Base-by-base conservation (phyloP, 768 basidiomycete genomes). In the Lentinula detonsa region DNA sequence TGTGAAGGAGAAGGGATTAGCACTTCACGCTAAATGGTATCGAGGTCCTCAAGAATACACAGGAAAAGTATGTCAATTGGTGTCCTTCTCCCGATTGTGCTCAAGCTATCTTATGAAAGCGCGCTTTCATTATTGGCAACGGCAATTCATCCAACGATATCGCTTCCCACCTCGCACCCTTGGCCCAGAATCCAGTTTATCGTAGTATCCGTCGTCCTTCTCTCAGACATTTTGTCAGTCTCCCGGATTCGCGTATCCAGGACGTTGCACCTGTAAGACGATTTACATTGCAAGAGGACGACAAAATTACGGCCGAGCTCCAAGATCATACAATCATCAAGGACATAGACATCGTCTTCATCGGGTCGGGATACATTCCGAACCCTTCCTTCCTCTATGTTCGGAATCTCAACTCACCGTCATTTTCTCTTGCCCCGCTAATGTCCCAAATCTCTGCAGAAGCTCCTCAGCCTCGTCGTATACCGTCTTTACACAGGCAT, bases 121-220 rank as follows among this genome's bases (percentile, higher is more conserved):
- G 75, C 16, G 72, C 76, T 21, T 71, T 81, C 0, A 73, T 84
- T 9, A 67, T 83, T 3, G 82, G 78, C 10, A 83, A 82, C 23
- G 82, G 78, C 18, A 80, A 82, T 54, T 83, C 82, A 1, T 73
- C 75, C 39, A 84, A 84, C 63, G 82, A 84, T 53, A 78, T 83
- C 42, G 78, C 79, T 0, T 75, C 78, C 1, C 80, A 82, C 39
- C 71, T 83, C 0, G 74, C 73, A 0, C 60, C 73, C 0, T 68
- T 81, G 13, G 74, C 74, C 0, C 62, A 69, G 39, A 62, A 69
- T 1, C 81, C 82, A 4, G 73, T 83, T 0, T 79, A 78, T 63
- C 78, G 82, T 49, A 80, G 78, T 11, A 74, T 76, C 28, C 78
- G 82, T 2, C 74, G 78, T 0, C 70, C 74, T 10, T 73, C 75